phyloP scores from a whole-genome alignment of 441 rosid genomes.

The Euphorbia corollata region DNA sequence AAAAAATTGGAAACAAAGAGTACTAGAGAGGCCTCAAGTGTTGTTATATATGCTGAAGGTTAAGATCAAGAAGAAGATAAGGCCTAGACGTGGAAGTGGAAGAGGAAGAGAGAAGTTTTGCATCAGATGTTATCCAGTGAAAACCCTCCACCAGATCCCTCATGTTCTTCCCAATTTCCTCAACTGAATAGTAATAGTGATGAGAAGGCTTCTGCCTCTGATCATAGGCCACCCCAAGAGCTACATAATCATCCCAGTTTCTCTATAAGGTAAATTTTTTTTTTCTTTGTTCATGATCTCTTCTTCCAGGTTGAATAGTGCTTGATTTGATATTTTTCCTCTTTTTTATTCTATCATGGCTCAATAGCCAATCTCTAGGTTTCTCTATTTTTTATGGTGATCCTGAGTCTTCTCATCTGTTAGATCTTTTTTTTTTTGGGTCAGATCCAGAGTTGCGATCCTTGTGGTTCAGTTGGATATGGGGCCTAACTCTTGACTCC shows the following conservation, averaged over 20 bases:
- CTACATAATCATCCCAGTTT: constrained; percentile 40
- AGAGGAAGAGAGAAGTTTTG: constrained; percentile 48
- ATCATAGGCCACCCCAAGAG: constrained; percentile 29
- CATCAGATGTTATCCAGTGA: constrained; percentile 94
- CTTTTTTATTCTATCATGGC: constrained; percentile 18
- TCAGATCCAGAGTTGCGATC: constrained; percentile 44
- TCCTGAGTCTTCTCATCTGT: constrained; percentile 18
- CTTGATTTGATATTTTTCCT: neutral
- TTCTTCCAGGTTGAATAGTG: constrained; percentile 21
- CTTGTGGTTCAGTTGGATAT: constrained; percentile 29
- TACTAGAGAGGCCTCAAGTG: constrained; percentile 23
- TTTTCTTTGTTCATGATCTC: constrained; percentile 5
- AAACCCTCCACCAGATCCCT: constrained; percentile 71
- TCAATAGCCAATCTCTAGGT: constrained; percentile 13
- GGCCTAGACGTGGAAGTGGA: constrained; percentile 27
- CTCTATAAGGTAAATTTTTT: constrained; percentile 66
- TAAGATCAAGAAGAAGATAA: constrained; percentile 35
- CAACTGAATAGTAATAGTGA: constrained; percentile 36
- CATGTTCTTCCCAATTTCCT: constrained; percentile 41
- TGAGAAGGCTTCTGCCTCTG: constrained; percentile 36
- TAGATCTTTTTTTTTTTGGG: constrained; percentile 23
- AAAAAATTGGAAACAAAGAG: neutral
- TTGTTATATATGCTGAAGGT: constrained; percentile 60
- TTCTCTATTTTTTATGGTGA: constrained; percentile 12
- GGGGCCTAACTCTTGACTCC: constrained; percentile 27